Evolutionary conservation across 2,329 filamentous ascomycete genomes (phyloP).

Genomic region (Coniochaeta sp.): DNA sequence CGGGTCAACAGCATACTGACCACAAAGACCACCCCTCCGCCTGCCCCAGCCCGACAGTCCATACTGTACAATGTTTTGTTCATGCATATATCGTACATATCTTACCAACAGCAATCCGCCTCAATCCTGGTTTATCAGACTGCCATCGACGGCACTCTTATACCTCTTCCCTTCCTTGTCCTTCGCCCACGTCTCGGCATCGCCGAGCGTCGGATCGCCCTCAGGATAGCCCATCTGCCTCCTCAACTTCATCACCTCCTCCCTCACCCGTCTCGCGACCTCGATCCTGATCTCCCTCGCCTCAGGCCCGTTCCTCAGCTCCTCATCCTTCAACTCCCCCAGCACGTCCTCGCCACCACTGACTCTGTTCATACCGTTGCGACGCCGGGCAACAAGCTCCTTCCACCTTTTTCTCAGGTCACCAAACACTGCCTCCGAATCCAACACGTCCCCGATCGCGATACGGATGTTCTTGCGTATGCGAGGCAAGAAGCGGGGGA

Average conservation of each 20-base stretch:
- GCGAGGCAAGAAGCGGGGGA: constrained; percentile 75
- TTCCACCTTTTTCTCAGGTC: constrained; percentile 71
- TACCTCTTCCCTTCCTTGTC: constrained; percentile 37
- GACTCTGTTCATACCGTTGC: constrained; percentile 19
- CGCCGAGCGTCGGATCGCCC: constrained; percentile 66
- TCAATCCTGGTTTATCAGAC: constrained; percentile 31
- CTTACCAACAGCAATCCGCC: not conserved
- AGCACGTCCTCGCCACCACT: constrained; percentile 23
- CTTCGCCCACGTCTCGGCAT: constrained; percentile 73
- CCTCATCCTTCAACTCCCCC: constrained; percentile 59
- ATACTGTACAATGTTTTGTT: not conserved
- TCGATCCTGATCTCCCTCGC: constrained; percentile 71
- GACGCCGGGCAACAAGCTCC: constrained; percentile 48
- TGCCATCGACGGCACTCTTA: constrained; percentile 46
- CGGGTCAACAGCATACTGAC: too few relatives aligned
- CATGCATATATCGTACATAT: not conserved
- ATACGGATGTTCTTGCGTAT: constrained; percentile 62
- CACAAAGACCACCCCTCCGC: not conserved
- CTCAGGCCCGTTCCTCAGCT: constrained; percentile 62
- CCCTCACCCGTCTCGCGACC: constrained; percentile 68
- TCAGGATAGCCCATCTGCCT: constrained; percentile 66
- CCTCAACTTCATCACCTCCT: constrained; percentile 74
- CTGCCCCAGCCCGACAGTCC: not conserved
- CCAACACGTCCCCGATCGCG: constrained; percentile 71
- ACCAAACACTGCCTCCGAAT: constrained; percentile 68